Evolutionary conservation across 768 basidiomycete species (phyloP).

Genomic region (Stropharia rugosoannulata): DNA sequence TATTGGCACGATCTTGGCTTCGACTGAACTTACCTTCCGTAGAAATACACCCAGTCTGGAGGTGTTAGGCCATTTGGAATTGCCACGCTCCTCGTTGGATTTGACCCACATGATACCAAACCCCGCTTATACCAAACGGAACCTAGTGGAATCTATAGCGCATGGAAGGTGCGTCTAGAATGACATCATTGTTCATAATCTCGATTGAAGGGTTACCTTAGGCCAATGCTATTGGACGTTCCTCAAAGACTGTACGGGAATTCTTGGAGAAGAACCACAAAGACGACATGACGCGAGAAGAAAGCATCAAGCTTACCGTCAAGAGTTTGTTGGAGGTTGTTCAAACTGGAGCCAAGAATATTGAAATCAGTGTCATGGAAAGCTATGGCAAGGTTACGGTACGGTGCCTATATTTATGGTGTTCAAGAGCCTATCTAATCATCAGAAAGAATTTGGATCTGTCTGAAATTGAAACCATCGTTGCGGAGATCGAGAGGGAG

Average conservation of each 20-base stretch:
- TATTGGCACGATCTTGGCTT: background rate
- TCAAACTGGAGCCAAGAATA: slow-evolving; percentile 99
- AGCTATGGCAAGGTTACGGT: slow-evolving; percentile 92
- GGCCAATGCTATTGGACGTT: slow-evolving; percentile 98
- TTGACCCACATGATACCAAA: slow-evolving; percentile 87
- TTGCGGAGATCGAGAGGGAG: slow-evolving; percentile 91
- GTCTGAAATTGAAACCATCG: slow-evolving; percentile 87
- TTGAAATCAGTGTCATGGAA: slow-evolving; percentile 98
- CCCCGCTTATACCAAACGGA: slow-evolving; percentile 97
- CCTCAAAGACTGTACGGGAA: slow-evolving; percentile 97
- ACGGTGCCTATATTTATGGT: slow-evolving; percentile 18
- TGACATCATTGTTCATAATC: background rate
- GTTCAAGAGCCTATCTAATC: background rate
- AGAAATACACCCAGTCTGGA: slow-evolving; percentile 98
- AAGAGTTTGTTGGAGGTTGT: slow-evolving; percentile 97
- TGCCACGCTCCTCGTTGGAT: slow-evolving; percentile 94
- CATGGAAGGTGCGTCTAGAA: slow-evolving; percentile 80
- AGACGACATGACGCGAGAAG: slow-evolving; percentile 84
- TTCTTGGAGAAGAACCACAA: slow-evolving; percentile 98
- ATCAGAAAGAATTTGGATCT: slow-evolving; percentile 74
- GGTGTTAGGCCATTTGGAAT: slow-evolving; percentile 98
- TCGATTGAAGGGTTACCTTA: slow-evolving; percentile 25
- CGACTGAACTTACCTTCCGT: background rate
- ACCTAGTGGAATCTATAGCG: slow-evolving; percentile 96
- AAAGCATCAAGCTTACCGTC: slow-evolving; percentile 91